These are phyloP conservation scores for Myxozyma udenii DNA, from an alignment of 805 yeast species.

Conservation along the genomic window DNA sequence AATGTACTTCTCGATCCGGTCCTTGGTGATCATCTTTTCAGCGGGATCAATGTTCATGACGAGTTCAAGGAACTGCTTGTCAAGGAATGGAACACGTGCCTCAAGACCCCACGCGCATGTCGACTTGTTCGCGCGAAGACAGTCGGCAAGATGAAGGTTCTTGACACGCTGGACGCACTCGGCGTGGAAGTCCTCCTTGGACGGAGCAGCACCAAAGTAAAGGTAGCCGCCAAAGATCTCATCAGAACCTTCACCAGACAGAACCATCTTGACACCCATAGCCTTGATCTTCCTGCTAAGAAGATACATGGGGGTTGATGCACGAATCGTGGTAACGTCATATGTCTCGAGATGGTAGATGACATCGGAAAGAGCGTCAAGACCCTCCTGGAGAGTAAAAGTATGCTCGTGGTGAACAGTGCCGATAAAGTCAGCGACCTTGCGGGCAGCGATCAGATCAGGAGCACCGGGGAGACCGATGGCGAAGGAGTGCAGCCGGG, in stretches of 20 bases:
- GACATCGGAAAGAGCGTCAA: conserved; percentile 92
- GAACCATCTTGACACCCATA: conserved; percentile 98
- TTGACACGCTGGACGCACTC: conserved; percentile 95
- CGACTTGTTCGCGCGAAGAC: conserved; percentile 97
- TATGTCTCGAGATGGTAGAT: conserved; percentile 94
- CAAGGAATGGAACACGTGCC: conserved; percentile 99
- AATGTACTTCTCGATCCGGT: conserved; percentile 89
- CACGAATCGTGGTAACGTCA: conserved; percentile 98
- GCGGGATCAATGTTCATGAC: conserved; percentile 93
- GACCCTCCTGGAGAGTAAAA: conserved; percentile 93
- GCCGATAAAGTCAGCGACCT: conserved; percentile 94
- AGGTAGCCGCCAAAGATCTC: conserved; percentile 98
- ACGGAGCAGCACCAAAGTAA: conserved; percentile 95
- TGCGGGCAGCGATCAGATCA: conserved; percentile 91
- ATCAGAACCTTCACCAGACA: conserved; percentile 98
- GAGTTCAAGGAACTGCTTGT: conserved; percentile 83
- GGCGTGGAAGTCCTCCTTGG: conserved; percentile 85
- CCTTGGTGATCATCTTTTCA: conserved; percentile 81
- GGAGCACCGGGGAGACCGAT: conserved; percentile 98
- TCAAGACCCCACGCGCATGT: conserved; percentile 99
- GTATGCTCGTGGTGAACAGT: conserved; percentile 97
- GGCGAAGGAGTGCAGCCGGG: conserved; percentile 91
- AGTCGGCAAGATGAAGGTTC: conserved; percentile 95
- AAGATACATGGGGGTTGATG: conserved; percentile 98
- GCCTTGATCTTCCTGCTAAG: conserved; percentile 96